Evolutionary conservation across 2,329 filamentous ascomycete genomes (phyloP).

Genomic region (Ciborinia camelliae): DNA sequence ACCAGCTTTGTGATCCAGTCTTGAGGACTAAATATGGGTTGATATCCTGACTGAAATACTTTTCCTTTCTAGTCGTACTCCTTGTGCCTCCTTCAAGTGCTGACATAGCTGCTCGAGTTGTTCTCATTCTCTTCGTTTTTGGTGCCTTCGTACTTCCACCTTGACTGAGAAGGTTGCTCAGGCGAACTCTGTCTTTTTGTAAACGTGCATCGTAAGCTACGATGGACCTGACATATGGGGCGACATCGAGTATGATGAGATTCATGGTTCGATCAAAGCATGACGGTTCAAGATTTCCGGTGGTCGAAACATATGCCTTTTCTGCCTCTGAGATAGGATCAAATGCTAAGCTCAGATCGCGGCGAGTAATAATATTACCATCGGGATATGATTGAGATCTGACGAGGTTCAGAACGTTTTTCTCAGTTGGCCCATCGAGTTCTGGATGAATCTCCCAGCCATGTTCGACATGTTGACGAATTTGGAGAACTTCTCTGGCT

Average conservation of each 20-base stretch:
- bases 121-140: conserved; percentile 58
- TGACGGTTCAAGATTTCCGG: conserved; percentile 58
- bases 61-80: conserved; percentile 62
- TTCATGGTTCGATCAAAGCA: conserved; percentile 70
- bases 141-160: conserved; percentile 48
- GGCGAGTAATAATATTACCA: conserved; percentile 42
- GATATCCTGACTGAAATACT: conserved; percentile 64
- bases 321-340: conserved; percentile 56
- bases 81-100: conserved; percentile 73
- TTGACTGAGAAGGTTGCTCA: conserved; percentile 61
- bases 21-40: conserved; percentile 60
- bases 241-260: conserved; percentile 71
- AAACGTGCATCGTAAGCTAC: conserved; percentile 70
- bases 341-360: conserved; percentile 57
- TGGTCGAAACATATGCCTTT: conserved; percentile 38
- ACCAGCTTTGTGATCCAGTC: conserved; percentile 49
- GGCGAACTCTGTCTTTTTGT: conserved; percentile 61
- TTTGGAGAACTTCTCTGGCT: conserved; percentile 31
- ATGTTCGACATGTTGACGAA: conserved; percentile 29
- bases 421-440: conserved; percentile 29
- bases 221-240: conserved; percentile 86
- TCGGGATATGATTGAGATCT: conserved; percentile 20
- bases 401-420: conserved; percentile 29
- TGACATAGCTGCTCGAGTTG: conserved; percentile 70
- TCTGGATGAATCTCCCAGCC: conserved; percentile 28